A percentile compares a stretch with the other conserved stretches of the same genome.
Evolutionary conservation across 306 rosid species (phyloP).

Genomic region (Pterocarpus macrocarpus): DNA sequence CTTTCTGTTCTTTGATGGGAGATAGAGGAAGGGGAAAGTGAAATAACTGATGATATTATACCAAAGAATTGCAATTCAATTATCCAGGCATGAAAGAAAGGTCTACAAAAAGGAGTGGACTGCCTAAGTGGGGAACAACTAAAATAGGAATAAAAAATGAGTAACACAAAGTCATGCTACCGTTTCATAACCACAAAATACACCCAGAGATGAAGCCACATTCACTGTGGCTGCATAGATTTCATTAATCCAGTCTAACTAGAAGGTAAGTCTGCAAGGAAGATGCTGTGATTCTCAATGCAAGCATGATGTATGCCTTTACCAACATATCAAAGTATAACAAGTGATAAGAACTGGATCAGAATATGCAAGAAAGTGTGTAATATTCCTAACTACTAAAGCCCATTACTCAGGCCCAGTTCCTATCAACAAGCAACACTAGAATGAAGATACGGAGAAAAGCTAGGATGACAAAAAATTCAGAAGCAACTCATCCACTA

Average conservation of each 20-base stretch:
- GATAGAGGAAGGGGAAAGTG: not conserved
- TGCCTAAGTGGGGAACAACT: not conserved
- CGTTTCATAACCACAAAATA: not conserved
- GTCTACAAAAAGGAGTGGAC: not conserved
- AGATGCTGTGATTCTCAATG: not conserved
- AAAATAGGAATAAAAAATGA: conserved; percentile 8
- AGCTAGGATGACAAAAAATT: not conserved
- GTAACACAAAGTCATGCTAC: not conserved
- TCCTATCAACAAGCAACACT: not conserved
- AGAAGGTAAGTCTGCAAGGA: not conserved
- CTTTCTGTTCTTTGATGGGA: not conserved
- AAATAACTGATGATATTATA: not conserved
- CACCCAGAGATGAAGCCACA: too few species aligned
- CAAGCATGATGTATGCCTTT: not conserved
- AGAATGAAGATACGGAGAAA: conserved; percentile 16
- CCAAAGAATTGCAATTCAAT: not conserved
- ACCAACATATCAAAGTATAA: not conserved
- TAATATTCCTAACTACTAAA: too few species aligned
- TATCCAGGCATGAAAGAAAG: conserved; percentile 11
- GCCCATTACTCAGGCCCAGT: too few species aligned
- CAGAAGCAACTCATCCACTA: conserved; percentile 1
- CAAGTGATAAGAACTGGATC: too few species aligned
- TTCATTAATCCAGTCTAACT: not conserved
- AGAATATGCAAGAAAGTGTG: too few species aligned
- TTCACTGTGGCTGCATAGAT: not conserved